A percentile compares a stretch with the other conserved stretches of the same genome.
phyloP scores from a whole-genome alignment of 164 flowering plant genomes.

The Protea cynaroides region DNA sequence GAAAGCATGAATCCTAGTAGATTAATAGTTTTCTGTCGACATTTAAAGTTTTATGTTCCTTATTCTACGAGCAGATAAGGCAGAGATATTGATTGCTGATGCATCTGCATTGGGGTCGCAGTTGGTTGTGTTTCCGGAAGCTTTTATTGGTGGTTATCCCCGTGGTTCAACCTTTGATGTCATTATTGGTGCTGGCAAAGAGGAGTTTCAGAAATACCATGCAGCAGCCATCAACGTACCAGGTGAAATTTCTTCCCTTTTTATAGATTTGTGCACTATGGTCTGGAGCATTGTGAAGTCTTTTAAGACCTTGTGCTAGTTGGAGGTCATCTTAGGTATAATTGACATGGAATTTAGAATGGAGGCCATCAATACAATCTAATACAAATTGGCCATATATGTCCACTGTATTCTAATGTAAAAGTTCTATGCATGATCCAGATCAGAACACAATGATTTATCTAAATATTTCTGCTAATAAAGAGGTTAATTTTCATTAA shows the following conservation, averaged over 20 bases:
- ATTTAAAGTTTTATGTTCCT: not conserved
- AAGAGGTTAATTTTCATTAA: too few species aligned
- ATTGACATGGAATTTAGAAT: too few species aligned
- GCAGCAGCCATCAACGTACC: conserved; percentile 77
- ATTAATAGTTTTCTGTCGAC: too few species aligned
- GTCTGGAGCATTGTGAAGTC: not conserved
- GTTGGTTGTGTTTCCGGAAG: conserved; percentile 74
- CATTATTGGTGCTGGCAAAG: conserved; percentile 55
- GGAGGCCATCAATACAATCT: too few species aligned
- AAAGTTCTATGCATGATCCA: too few species aligned
- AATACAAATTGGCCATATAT: too few species aligned
- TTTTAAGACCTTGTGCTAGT: too few species aligned
- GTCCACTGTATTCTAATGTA: too few species aligned
- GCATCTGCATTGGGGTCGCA: conserved; percentile 61
- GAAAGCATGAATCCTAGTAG: too few species aligned
- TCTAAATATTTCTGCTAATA: too few species aligned
- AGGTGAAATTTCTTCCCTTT: conserved; percentile 24
- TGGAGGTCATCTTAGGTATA: too few species aligned
- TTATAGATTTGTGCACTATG: not conserved
- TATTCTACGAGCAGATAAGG: conserved; percentile 41
- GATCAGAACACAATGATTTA: too few species aligned
- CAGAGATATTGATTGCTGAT: conserved; percentile 65
- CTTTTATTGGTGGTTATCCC: conserved; percentile 74
- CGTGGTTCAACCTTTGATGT: conserved; percentile 67
- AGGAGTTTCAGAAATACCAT: conserved; percentile 65